Percentiles rank a stretch among this genome's conserved stretches.
phyloP scores from a whole-genome alignment of 208 protist species.

The Zelonia costaricensis region DNA sequence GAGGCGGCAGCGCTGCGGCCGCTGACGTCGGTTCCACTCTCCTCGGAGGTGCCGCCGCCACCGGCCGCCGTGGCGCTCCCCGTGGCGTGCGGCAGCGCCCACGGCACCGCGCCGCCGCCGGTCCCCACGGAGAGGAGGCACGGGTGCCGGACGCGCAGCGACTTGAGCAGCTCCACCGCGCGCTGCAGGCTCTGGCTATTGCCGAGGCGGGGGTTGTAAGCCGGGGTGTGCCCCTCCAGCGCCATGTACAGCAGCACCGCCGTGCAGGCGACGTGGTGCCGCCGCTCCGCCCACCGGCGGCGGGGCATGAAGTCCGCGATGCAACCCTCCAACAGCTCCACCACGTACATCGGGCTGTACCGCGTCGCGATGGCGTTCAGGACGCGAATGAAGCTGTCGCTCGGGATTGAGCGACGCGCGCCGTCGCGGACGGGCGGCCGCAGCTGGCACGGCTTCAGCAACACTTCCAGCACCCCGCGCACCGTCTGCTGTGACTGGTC shows the following conservation, averaged over 20 bases:
- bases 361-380: slow-evolving; percentile 61
- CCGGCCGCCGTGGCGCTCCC: slow-evolving; percentile 4
- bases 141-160: slow-evolving; percentile 7
- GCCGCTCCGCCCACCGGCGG: slow-evolving; percentile 57
- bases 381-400: slow-evolving; percentile 71
- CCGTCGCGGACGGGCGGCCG: slow-evolving; percentile 62
- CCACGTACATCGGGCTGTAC: slow-evolving; percentile 43
- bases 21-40: slow-evolving; percentile 36
- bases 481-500: slow-evolving; percentile 66
- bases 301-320: slow-evolving; percentile 63
- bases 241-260: slow-evolving; percentile 75
- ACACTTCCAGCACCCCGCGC: slow-evolving; percentile 70
- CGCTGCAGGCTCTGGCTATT: slow-evolving; percentile 43
- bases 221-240: slow-evolving; percentile 66
- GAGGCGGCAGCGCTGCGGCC: too few relatives aligned
- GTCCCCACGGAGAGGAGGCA: not conserved
- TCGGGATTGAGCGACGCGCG: slow-evolving; percentile 48
- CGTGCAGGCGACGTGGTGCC: slow-evolving; percentile 71
- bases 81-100: slow-evolving; percentile 13
- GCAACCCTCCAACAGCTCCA: slow-evolving; percentile 64
- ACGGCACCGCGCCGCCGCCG: not conserved
- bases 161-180: slow-evolving; percentile 29
- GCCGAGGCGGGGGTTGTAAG: slow-evolving; percentile 32
- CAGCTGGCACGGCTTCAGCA: slow-evolving; percentile 68
- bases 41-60: slow-evolving; percentile 35